Evolutionary conservation across 768 basidiomycete genomes (phyloP), one percentile per base, ranked within the genome.

Genomic region (Ramaria rubella): DNA sequence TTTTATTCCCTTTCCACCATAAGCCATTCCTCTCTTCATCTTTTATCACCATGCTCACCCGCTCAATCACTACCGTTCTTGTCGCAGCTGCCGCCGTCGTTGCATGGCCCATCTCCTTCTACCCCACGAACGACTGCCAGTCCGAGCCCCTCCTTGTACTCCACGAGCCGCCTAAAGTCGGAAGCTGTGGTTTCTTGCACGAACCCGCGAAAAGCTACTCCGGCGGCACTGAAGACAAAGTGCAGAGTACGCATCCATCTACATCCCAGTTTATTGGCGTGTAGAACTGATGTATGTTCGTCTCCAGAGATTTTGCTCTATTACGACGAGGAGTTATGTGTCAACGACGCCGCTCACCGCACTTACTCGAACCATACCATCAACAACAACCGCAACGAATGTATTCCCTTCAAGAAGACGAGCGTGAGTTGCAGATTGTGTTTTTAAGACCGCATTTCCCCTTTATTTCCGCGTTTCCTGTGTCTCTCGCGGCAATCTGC

Each of bases 71-170:
- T 24, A 23, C 21, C 33, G 49, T 51, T 15, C 33, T 51, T 24
- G 9, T 30, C 19, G 49, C 49, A 9, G 49, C 33, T 14, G 34
- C 49, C 49, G 33, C 49, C 21, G 29, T 36, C 21, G 33, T 19
- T 23, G 49, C 49, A 17, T 51, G 49, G 49, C 49, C 49, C 19
- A 51, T 51, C 21, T 14, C 29, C 19, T 51, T 51, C 49, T 51
- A 36, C 49, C 30, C 15, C 19, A 33, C 30, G 9, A 14, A 33
- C 11, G 19, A 36, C 15, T 51, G 49, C 29, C 9, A 34, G 5
- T 23, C 19, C 8, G 21, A 51, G 21, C 49, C 49, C 17, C 8
- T 51, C n/a, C 30, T 36, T 19, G 29, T 36, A 3, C 49, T 51
- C 49, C 30, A 51, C 12, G 49, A 51, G 27, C 30, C 49, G 6